Base-by-base conservation (phyloP, 768 basidiomycete species). In the Pleurotus salmoneostramineus region DNA sequence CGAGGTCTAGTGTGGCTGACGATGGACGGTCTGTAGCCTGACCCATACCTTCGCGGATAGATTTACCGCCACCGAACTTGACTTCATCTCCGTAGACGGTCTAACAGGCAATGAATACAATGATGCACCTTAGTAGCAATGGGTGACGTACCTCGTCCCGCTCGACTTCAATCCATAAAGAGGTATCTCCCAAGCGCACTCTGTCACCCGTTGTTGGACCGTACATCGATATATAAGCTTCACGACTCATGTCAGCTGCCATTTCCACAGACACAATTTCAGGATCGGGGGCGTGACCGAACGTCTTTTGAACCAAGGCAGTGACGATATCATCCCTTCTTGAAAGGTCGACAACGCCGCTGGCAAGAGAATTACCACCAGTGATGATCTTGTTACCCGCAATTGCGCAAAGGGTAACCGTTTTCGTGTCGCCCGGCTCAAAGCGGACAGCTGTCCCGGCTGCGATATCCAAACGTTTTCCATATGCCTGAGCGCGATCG, bases 31-130 rank as follows among this genome's bases (percentile, higher is more conserved):
- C 84, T 1, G 89, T 91, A 0, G 87, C 87, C 69, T 98, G 95
- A 6, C 95, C 97, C 91, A 97, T 96, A 4, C 97, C 97, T 65
- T 98, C 97, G 21, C 96, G 88, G 52, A 98, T 91, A 1, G 88
- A 83, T 73, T 98, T 98, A 14, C 93, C 96, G 66, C 95, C 96
- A 6, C 97, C 97, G 65, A 99, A 99, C 73, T 98, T 98, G 74
- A 92, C 89, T 72, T 98, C 96, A 58, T 98, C 96, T 1, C 96
- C 97, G 67, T 97, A 96, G 3, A 85, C 76, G 4, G 95, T 91
- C 86, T 92, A 58, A 33, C 21, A 61, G 21, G 7, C 45, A 37
- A 4, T 36, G 7, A 11, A 6, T 1, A 57, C 51, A 50, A 27
- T 8, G 15, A 12, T 37, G 35, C 36, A 56, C 1, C 21, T 27